Conservation (phyloP, 371 early-diverging fungal genomes). For the Mucor circinelloides region DNA sequence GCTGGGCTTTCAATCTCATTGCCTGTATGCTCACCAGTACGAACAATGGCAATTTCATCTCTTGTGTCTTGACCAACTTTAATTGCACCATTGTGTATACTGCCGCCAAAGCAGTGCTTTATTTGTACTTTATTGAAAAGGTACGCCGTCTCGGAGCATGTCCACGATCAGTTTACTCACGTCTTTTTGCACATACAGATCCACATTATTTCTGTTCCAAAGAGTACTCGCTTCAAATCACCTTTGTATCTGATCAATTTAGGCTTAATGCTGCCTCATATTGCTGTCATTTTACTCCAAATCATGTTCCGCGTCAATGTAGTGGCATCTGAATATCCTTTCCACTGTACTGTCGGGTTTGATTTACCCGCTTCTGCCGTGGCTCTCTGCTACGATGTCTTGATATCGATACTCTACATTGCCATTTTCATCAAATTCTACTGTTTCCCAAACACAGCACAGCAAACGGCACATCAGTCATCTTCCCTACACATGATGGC, state of each 20-base stretch:
- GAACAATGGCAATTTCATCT: slow-evolving; percentile 55
- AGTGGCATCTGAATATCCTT: slow-evolving; percentile 29
- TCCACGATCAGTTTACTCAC: neutral
- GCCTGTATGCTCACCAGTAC: slow-evolving; percentile 56
- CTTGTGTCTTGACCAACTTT: slow-evolving; percentile 52
- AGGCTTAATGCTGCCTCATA: slow-evolving; percentile 41
- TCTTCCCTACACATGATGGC: slow-evolving; percentile 51
- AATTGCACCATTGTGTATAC: slow-evolving; percentile 46
- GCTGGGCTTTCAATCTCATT: slow-evolving; percentile 56
- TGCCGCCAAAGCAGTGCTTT: slow-evolving; percentile 45
- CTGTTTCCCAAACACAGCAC: slow-evolving; percentile 36
- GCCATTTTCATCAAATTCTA: slow-evolving; percentile 49
- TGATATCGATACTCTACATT: slow-evolving; percentile 41
- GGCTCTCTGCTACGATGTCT: slow-evolving; percentile 49
- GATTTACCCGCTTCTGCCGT: slow-evolving; percentile 44
- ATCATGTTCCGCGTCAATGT: slow-evolving; percentile 33
- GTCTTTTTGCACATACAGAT: slow-evolving; percentile 21
- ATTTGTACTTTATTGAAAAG: slow-evolving; percentile 62
- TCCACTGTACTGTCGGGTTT: slow-evolving; percentile 51
- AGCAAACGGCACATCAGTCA: slow-evolving; percentile 37
- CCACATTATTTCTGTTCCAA: slow-evolving; percentile 49
- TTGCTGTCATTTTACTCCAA: slow-evolving; percentile 49
- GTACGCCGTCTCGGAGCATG: slow-evolving; percentile 15
- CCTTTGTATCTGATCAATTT: slow-evolving; percentile 50
- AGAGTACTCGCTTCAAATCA: slow-evolving; percentile 38